Base-by-base conservation (phyloP, 1,284 basidiomycete species). In the Pisolithus thermaeus region DNA sequence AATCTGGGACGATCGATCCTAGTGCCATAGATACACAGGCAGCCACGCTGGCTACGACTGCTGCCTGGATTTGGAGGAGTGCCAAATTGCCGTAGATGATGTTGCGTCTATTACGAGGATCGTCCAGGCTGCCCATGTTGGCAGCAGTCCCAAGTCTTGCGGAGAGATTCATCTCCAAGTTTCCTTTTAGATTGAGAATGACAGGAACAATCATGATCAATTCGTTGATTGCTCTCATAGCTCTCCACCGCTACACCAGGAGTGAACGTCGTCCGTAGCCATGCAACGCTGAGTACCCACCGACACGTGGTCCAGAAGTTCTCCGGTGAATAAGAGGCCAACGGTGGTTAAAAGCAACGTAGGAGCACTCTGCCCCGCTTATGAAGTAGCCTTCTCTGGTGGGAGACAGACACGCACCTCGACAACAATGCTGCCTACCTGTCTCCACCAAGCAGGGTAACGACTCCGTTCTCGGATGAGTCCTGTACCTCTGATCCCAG, bases 161-260 rank as follows among this genome's bases (percentile, higher is more conserved):
- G 11, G 86, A 89, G 12, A 90, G 81, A 58, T 94, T 95, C 90
- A 96, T 95, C 70, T 96, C 94, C 43, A 98, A 80, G 61, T 97
- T 97, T 16, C 96, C 96, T 66, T 97, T 97, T 56, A 99, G 82
- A 62, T 98, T 99, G 59, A 96, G 80, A 22, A 98, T 76, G 59
- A 97, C 94, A 11, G 96, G 95, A 7, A 97, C 87, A 52, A 98
- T 90, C 75, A 98, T 95, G 62, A 98, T 95, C 52, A 98, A 84
- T 68, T 99, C 95, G 74, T 97, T 90, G 46, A 96, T 83, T 50
- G 87, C 80, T 48, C 79, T 77, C 79, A 99, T 96, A 40, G 94
- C 92, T 52, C 77, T 78, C 94, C 94, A 98, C 52, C 78, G 81
- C 88, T 92, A 54, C 53, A 46, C 8, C 30, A n/a, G 35, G n/a